Evolutionary conservation across 176 grass and related monocot genomes (phyloP), one percentile per base, ranked within the genome.

Genomic region (Aegilops longissima): DNA sequence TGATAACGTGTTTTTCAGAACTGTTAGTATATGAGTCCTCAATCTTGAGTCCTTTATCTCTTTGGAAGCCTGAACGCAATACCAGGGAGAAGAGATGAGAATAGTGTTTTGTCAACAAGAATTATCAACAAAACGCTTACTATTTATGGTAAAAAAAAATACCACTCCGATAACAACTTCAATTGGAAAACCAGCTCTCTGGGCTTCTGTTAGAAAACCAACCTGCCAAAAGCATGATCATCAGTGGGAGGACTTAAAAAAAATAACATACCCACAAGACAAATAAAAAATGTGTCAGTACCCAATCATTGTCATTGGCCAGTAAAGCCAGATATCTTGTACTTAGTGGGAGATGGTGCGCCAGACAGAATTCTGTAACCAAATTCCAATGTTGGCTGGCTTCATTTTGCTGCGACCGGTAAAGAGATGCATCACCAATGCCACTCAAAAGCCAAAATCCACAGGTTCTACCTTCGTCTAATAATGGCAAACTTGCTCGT

Each of bases 271-370:
- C 36, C 17, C 63, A 85, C 24, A 70, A 80, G 61, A 78, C 17
- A 86, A 74, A 42, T 42, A 81, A 59, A 64, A 79, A 54, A 4
- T 39, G 56, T 24, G 44, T 79, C 6, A 73, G 81, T 98, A 98
- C 96, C 96, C 96, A 98, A 88, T 98, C 96, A 88, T 98, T 98
- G 79, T 98, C 93, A 70, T 89, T 95, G 61, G 93, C 96, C 79
- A 98, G 88, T 78, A 94, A 89, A 84, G 93, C 79, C 89, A 98
- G 90, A 84, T 95, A 98, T 77, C 92, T 92, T 66, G 93, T 98
- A 85, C 96, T 98, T 80, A 86, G 30, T 24, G 93, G 96, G 76
- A 98, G 93, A 82, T 90, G 64, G 84, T 98, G 96, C 63, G 88
- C 79, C 69, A 86, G 92, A 83, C 92, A 98, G 82, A 95, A 98